phyloP scores from a whole-genome alignment of 108 stramenopile genomes.

The Schizochytrium sp. region DNA sequence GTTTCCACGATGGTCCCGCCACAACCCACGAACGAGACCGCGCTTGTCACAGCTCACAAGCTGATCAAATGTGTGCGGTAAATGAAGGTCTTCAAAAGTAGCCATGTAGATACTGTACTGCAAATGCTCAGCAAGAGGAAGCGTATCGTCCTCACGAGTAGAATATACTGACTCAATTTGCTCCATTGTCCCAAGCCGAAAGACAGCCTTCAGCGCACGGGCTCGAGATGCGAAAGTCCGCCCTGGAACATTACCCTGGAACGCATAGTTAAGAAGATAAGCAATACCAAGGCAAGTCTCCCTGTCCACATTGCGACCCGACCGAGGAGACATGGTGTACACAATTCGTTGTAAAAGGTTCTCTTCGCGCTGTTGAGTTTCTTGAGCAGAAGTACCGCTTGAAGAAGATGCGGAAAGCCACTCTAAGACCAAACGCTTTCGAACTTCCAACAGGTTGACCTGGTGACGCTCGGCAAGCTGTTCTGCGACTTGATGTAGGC shows the following conservation, averaged over 20 bases:
- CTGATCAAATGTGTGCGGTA: slow-evolving; percentile 51
- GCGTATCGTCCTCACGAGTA: neutral
- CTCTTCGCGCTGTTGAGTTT: neutral
- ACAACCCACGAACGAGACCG: slow-evolving; percentile 1
- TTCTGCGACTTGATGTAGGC: slow-evolving; percentile 29
- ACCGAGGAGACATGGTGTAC: neutral
- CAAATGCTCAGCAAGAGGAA: neutral
- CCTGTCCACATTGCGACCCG: neutral
- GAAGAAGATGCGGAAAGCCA: slow-evolving; percentile 26
- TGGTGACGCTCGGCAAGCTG: neutral
- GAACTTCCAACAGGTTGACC: neutral
- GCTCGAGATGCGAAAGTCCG: slow-evolving; percentile 4
- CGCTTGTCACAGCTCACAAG: slow-evolving; percentile 42
- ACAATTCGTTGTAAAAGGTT: slow-evolving; percentile 1
- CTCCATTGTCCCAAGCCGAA: slow-evolving; percentile 10
- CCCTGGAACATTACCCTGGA: neutral
- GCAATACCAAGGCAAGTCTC: slow-evolving; percentile 15
- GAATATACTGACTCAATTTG: slow-evolving; percentile 10
- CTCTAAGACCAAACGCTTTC: neutral
- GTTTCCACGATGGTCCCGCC: slow-evolving; percentile 36
- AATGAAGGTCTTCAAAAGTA: slow-evolving; percentile 28
- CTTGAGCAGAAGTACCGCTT: neutral
- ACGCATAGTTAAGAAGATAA: neutral
- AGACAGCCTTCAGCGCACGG: slow-evolving; percentile 18
- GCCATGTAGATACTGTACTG: slow-evolving; percentile 54